Evolutionary conservation across 2,329 filamentous ascomycete species (phyloP).

Genomic region (Xylaria sp.): DNA sequence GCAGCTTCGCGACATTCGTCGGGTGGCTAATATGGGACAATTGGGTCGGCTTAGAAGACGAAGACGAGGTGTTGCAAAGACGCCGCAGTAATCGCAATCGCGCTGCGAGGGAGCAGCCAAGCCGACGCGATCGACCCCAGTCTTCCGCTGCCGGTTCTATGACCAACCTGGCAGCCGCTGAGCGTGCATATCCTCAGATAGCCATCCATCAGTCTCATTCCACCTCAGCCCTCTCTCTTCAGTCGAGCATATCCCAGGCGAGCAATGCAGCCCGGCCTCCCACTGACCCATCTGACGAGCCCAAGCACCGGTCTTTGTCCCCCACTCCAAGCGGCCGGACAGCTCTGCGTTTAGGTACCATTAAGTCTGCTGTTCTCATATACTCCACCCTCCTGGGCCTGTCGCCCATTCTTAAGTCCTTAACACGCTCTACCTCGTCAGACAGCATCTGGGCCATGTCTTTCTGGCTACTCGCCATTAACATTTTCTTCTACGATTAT

Average conservation of each 20-base stretch:
- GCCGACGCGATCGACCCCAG: slow-evolving; percentile 43
- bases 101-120: slow-evolving; percentile 48
- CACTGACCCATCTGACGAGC: slow-evolving; percentile 51
- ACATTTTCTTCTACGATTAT: slow-evolving; percentile 99
- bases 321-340: slow-evolving; percentile 55
- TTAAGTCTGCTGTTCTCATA: slow-evolving; percentile 92
- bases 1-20: slow-evolving; percentile 82
- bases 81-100: slow-evolving; percentile 54
- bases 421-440: slow-evolving; percentile 90
- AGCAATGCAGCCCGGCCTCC: slow-evolving; percentile 46
- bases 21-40: slow-evolving; percentile 93
- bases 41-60: slow-evolving; percentile 77
- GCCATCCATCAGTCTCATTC: slow-evolving; percentile 61
- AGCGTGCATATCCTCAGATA: slow-evolving; percentile 47
- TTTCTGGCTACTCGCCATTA: slow-evolving; percentile 91
- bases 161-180: slow-evolving; percentile 54
- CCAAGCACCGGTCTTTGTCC: slow-evolving; percentile 50
- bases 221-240: slow-evolving; percentile 66
- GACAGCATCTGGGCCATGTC: slow-evolving; percentile 99
- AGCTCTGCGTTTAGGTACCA: slow-evolving; percentile 75
- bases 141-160: slow-evolving; percentile 59
- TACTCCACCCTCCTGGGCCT: slow-evolving; percentile 92
- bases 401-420: slow-evolving; percentile 93
- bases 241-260: slow-evolving; percentile 56
- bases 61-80: slow-evolving; percentile 55